Evolutionary conservation across 768 basidiomycete genomes (phyloP).

Genomic region (Termitomyces sp.): DNA sequence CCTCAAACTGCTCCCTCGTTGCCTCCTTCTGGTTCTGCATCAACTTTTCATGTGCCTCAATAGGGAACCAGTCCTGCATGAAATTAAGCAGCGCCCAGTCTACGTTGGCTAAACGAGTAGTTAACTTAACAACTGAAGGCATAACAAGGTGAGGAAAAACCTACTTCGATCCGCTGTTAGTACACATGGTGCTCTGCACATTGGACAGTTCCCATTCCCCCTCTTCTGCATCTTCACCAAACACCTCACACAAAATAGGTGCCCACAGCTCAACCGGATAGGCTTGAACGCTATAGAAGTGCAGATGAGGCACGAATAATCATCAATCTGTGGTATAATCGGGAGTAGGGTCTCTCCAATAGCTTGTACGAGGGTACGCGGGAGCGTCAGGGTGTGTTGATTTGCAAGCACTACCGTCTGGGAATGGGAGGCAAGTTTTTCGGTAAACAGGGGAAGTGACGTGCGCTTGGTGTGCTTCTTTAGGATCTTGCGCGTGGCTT

Average conservation of each 20-base stretch:
- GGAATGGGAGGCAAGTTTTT: conserved; percentile 13
- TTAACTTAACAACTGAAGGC: background rate
- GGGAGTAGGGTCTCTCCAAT: conserved; percentile 80
- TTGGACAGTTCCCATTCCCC: conserved; percentile 69
- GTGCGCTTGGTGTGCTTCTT: conserved; percentile 95
- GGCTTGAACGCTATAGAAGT: conserved; percentile 91
- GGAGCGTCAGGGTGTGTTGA: conserved; percentile 16
- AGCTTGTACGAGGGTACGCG: conserved; percentile 62
- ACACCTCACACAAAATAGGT: conserved; percentile 75
- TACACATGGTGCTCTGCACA: conserved; percentile 78
- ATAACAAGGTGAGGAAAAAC: conserved; percentile 19
- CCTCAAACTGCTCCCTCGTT: conserved; percentile 58
- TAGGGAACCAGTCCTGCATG: conserved; percentile 90
- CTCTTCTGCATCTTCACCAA: conserved; percentile 90
- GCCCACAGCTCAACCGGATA: conserved; percentile 73
- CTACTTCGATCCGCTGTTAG: conserved; percentile 69
- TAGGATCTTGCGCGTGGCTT: conserved; percentile 88
- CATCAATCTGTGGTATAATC: conserved; percentile 71
- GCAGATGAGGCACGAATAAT: conserved; percentile 87
- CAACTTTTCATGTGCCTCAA: conserved; percentile 70
- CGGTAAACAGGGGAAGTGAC: conserved; percentile 57
- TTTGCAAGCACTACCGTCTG: conserved; percentile 12
- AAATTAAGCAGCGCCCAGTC: conserved; percentile 79
- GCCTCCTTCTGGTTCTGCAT: conserved; percentile 74
- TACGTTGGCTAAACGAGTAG: conserved; percentile 50